Base-by-base conservation (phyloP, 2,329 filamentous ascomycete species). In the Neurospora sp. region DNA sequence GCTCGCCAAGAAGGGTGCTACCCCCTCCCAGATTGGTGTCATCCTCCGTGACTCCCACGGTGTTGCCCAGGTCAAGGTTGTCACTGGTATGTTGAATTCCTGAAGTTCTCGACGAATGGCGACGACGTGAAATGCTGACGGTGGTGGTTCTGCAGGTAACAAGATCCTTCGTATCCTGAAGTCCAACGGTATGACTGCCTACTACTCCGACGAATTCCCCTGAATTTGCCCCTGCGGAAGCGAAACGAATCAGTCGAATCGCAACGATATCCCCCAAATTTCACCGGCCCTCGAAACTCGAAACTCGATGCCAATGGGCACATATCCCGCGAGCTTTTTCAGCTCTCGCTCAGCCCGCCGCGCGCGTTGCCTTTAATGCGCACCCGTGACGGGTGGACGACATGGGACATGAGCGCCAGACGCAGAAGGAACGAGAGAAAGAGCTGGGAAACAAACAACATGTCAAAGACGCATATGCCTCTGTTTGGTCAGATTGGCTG, bases 111-210 rank as follows among this genome's bases (percentile, higher is more conserved):
- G 41, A 65, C 39, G 52, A 67, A 40, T 67, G 46, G 15, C 52
- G 28, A 66, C 41, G 57, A 68, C 52, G 36, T 46, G 68, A 71
- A 43, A 73, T 75, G 76, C 82, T 86, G 78, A 85, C 79, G 70
- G 73, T 76, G 66, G 76, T 75, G 19, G 68, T 23, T 19, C 8
- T n/a, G 23, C 77, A 94, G 95, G 96, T 86, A 99, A 99, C 93
- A 97, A 97, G 89, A 97, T 99, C 83, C 93, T 99, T 81, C 92
- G 96, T 84, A 98, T 99, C 86, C 89, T 99, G 79, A 98, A 97
- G 91, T 91, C 91, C 79, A 92, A 88, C 84, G 96, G 96, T 98
- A 98, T 86, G 91, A 84, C 87, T 81, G 52, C 52, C 52, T 36
- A 36, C 23, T 62, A 33, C 28, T 62, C 52, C 52, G 52, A 62